Evolutionary conservation across 2,329 filamentous ascomycete species (phyloP), one percentile per base, ranked within the genome.

Genomic region (Stachybotrys elegans): DNA sequence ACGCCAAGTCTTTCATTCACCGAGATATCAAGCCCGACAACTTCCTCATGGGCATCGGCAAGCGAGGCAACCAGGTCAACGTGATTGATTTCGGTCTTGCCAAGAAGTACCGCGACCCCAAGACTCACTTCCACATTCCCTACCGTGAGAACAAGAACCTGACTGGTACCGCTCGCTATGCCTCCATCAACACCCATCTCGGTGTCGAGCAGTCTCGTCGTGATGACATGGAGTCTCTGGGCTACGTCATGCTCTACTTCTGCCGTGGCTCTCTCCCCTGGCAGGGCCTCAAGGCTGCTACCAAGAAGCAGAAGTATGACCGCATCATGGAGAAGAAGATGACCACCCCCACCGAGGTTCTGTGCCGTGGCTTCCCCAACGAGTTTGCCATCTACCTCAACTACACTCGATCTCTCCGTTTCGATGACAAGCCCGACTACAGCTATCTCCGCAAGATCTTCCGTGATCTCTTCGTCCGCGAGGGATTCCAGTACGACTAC

Each of bases 251-350:
- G 91, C 86, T 98, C 51, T 98, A 98, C 80, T 98, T 98, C 77
- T 97, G 92, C 79, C 92, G 93, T 70, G 93, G 93, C 51, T 96
- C 91, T 52, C 89, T 98, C 46, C 93, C 93, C 50, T 98, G 93
- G 93, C 93, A 98, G 76, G 93, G 93, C 45, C 79, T 96, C 44
- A 96, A 96, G 82, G 92, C 92, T 74, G 92, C 92, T 57, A 96
- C 91, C 55, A 96, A 96, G 84, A 96, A 96, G 84, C 92, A 97
- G 76, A 98, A 98, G 78, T 97, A 98, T 66, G 93, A 98, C 73
- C 84, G 92, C 54, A 98, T 98, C 74, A 97, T 97, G 92, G 93
- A 98, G 80, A 98, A 98, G 85, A 98, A 98, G 88, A 97, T 97
- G 93, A 98, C 93, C 13, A 98, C 93, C 4, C 91, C 93, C 8